Percentiles rank a stretch among this genome's conserved stretches.
phyloP scores from a whole-genome alignment of 2,329 filamentous ascomycete species.

The Aspergillus texensis region DNA sequence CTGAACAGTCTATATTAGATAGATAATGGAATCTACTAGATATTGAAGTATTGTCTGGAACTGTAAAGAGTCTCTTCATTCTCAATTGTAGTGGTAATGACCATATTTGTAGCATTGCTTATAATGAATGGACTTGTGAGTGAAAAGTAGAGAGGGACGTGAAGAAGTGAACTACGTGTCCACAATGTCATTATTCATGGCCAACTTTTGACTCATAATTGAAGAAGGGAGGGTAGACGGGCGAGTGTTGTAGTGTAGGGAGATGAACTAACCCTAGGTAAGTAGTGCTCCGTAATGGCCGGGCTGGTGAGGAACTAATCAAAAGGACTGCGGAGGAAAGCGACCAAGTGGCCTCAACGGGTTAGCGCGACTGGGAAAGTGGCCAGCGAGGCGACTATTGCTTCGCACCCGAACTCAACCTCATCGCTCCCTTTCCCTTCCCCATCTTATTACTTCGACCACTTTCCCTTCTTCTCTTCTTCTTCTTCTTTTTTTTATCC shows the following conservation, averaged over 20 bases:
- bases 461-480: slow-evolving; percentile 23
- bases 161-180: not conserved
- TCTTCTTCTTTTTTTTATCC: slow-evolving; percentile 25
- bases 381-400: slow-evolving; percentile 36
- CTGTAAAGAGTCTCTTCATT: not conserved
- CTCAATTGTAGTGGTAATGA: not conserved
- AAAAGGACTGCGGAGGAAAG: slow-evolving; percentile 23
- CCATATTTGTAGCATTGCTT: not conserved
- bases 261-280: not conserved
- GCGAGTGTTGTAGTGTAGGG: not conserved
- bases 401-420: slow-evolving; percentile 17
- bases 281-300: not conserved
- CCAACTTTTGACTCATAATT: not conserved
- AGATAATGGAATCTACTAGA: slow-evolving; percentile 3
- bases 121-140: not conserved
- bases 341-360: slow-evolving; percentile 43
- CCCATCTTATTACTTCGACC: slow-evolving; percentile 27
- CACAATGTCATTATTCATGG: not conserved
- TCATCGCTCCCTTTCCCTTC: slow-evolving; percentile 29
- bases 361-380: slow-evolving; percentile 42
- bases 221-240: not conserved
- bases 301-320: not conserved
- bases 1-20: not conserved
- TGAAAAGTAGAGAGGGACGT: not conserved
- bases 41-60: not conserved